Base-by-base conservation (phyloP, 257 asterid genomes). In the Solanum virginianum region DNA sequence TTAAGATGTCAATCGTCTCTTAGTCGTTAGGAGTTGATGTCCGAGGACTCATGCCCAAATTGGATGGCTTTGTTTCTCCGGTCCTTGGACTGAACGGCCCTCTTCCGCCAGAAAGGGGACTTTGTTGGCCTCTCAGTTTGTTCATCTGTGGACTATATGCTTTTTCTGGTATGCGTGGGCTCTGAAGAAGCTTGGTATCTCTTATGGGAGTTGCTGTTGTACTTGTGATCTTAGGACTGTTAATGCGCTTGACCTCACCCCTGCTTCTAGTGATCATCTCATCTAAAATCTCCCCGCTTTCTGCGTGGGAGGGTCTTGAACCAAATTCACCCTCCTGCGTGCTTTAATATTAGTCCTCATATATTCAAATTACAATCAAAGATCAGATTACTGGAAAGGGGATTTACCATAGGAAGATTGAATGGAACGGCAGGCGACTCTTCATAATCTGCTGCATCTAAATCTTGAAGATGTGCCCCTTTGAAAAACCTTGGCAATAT, bases 401-500 rank as follows among this genome's bases (percentile, higher is more conserved):
- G 53, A 86, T 43, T 74, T 87, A 92, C 96, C 88, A 43, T 80
- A 54, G 93, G 91, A 57, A 91, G 89, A 86, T 89, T 83, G 90
- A 92, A 91, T 6, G 95, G 95, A 6, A 91, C 82, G 1, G 97
- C 98, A 0, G 93, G 93, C 0, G 97, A 92, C 86, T 95, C 98
- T 91, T 95, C 98, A 65, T 92, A 94, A 29, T 94, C 98, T 1
- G 98, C 98, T 2, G 98, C 98, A 83, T 95, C 98, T 57, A 95
- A 90, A 87, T 95, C 98, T 87, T 94, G 98, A 83, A 95, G 95
- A 80, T 94, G 97, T 84, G 55, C 91, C 82, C 95, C 96, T 88
- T 95, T 95, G 90, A 91, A 95, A 66, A 94, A 92, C 91, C 87
- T 95, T 0, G 98, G 96, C 86, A 95, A 32, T 15, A 84, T 29